Evolutionary conservation across 495 filamentous ascomycete species (phyloP).

Genomic region (Tuber melanosporum): DNA sequence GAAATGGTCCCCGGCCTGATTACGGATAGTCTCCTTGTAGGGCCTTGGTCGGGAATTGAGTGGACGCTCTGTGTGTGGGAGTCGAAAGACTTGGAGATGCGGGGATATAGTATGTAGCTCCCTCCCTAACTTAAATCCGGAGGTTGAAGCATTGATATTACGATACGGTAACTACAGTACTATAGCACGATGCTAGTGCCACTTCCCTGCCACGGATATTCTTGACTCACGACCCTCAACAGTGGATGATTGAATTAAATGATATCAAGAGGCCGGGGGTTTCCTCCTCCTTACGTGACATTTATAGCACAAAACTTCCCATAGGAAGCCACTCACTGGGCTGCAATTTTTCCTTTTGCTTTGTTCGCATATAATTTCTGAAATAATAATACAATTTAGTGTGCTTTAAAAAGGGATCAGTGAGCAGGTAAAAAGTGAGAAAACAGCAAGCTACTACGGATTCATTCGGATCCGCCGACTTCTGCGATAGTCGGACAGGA

Average conservation of each 20-base stretch:
- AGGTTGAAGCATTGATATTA: not conserved
- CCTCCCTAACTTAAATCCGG: not conserved
- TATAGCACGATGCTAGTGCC: too few species aligned
- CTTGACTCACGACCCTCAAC: too few species aligned
- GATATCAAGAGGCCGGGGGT: not conserved
- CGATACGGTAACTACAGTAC: not conserved
- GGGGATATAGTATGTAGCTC: not conserved
- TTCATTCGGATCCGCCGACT: not conserved
- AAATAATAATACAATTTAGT: too few species aligned
- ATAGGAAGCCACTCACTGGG: not conserved
- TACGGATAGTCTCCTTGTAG: not conserved
- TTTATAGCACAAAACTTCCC: not conserved
- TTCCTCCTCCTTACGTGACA: not conserved
- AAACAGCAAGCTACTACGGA: not conserved
- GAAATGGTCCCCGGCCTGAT: not conserved
- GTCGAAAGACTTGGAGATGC: not conserved
- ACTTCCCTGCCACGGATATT: too few species aligned
- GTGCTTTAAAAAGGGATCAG: too few species aligned
- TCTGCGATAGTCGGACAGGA: not conserved
- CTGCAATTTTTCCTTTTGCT: not conserved
- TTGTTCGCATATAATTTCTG: not conserved
- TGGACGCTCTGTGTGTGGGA: not conserved
- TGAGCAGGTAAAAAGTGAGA: too few species aligned
- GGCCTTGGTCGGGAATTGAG: not conserved
- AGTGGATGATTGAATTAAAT: not conserved